Base-by-base conservation (phyloP, 495 filamentous ascomycete genomes). In the Annulohypoxylon moriforme region DNA sequence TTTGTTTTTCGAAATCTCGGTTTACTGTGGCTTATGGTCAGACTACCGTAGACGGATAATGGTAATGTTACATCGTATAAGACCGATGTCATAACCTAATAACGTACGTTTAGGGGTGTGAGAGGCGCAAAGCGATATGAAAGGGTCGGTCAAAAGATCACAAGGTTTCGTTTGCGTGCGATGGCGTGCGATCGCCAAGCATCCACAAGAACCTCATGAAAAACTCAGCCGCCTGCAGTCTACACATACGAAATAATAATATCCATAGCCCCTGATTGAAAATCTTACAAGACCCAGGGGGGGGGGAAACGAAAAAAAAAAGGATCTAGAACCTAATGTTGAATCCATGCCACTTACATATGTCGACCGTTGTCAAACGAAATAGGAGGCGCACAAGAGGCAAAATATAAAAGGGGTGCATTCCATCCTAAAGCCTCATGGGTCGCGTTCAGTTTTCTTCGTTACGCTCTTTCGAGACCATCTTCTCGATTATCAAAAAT, bases 151-250 rank as follows among this genome's bases (percentile, higher is more conserved):
- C 14, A 25, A 38, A 38, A 44, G 25, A 68, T 72, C 69, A 73
- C 71, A 69, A 73, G 71, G 71, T 69, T 73, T 62, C 60, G 66
- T 73, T 74, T 67, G 71, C 71, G 71, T 74, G 62, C 67, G 67
- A 74, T 74, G 71, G 63, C 71, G 71, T 74, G 71, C 71, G 62
- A 68, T 24, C 40, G 71, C 71, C 71, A 74, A 74, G 71, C 67
- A 74, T 64, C 67, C 59, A 71, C 20, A 74, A 60, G 63, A 64
- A 57, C 59, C 44, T 64, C 57, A 60, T 9, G 16, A 64, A 40
- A 52, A 65, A 33, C 53, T 53, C 55, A 25, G 47, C 33, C 50
- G 46, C 60, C 13, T 60, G 59, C 31, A 3, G 31, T 46, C 62
- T 67, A 62, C 66, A 63, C 66, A 64, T 69, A 73, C 70, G 60